Conservation (phyloP, 2,329 filamentous ascomycete genomes). For the Aspergillus niger region DNA sequence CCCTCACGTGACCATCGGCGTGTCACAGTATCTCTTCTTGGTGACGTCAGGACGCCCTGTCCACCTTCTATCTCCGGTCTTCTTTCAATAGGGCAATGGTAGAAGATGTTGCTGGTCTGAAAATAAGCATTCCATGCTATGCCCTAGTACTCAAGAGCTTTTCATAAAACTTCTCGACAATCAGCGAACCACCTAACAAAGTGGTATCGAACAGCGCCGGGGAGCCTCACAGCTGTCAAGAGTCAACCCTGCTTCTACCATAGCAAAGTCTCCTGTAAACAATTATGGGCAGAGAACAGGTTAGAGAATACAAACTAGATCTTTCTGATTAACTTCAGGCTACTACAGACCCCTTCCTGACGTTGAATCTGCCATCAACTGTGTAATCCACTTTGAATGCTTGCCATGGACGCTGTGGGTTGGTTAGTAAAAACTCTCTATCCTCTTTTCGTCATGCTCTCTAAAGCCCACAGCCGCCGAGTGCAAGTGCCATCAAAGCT, state of each 20-base stretch:
- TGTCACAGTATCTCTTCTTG: background rate
- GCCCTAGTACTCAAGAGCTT: background rate
- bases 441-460: background rate
- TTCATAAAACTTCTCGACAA: background rate
- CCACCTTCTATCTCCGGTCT: too few species aligned
- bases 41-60: constrained; percentile 15
- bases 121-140: background rate
- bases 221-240: background rate
- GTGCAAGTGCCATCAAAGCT: background rate
- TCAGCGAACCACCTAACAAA: background rate
- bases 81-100: too few species aligned
- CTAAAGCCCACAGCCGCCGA: background rate
- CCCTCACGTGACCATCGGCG: constrained; percentile 15
- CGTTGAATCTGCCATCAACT: background rate
- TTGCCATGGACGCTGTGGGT: background rate
- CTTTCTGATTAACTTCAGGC: background rate
- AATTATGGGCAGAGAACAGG: background rate
- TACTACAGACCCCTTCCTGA: background rate
- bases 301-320: background rate
- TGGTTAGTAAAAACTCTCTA: background rate
- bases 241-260: background rate
- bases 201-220: background rate
- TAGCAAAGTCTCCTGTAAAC: background rate
- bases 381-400: background rate
- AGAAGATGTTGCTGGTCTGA: too few species aligned